Percentiles rank a stretch among this genome's conserved stretches.
These are phyloP conservation scores for Suillus luteus DNA, from an alignment of 768 basidiomycete genomes.

Conservation along the genomic window DNA sequence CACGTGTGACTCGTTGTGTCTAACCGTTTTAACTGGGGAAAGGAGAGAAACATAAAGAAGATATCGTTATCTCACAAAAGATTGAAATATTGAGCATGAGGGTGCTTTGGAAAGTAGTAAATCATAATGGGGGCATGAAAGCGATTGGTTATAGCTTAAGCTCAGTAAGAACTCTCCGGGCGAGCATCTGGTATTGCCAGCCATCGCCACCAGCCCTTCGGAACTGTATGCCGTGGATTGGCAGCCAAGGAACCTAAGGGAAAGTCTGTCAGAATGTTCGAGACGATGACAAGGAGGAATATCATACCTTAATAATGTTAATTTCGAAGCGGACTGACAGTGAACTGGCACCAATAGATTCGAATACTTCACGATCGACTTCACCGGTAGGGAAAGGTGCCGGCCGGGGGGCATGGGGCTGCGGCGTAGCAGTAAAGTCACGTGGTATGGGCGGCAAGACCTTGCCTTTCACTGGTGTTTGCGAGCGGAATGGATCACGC, in stretches of 20 bases:
- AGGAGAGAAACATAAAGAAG: conserved; percentile 10
- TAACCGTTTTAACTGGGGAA: conserved; percentile 8
- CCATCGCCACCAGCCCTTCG: conserved; percentile 86
- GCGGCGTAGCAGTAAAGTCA: conserved; percentile 50
- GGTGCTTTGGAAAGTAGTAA: conserved; percentile 6
- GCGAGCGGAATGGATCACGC: conserved; percentile 41
- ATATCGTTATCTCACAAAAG: conserved; percentile 29
- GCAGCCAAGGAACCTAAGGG: conserved; percentile 84
- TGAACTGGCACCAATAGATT: conserved; percentile 71
- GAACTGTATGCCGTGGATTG: conserved; percentile 94
- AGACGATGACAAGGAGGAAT: conserved; percentile 1
- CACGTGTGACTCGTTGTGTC: conserved; percentile 8
- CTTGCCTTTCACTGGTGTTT: conserved; percentile 61
- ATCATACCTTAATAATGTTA: conserved; percentile 86
- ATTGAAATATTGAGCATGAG: conserved; percentile 21
- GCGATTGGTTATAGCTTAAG: conserved; percentile 66
- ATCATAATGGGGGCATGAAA: conserved; percentile 1
- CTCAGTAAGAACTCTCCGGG: conserved; percentile 83
- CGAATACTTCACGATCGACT: conserved; percentile 68
- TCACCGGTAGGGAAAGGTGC: conserved; percentile 66
- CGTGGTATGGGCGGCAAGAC: conserved; percentile 80
- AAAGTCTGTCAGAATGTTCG: conserved; percentile 12
- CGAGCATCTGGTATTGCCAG: conserved; percentile 98
- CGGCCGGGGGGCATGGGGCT: conserved; percentile 41
- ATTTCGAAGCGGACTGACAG: conserved; percentile 95